Conservation (phyloP, 129 eudicot genomes). For the Erigeron canadensis region DNA sequence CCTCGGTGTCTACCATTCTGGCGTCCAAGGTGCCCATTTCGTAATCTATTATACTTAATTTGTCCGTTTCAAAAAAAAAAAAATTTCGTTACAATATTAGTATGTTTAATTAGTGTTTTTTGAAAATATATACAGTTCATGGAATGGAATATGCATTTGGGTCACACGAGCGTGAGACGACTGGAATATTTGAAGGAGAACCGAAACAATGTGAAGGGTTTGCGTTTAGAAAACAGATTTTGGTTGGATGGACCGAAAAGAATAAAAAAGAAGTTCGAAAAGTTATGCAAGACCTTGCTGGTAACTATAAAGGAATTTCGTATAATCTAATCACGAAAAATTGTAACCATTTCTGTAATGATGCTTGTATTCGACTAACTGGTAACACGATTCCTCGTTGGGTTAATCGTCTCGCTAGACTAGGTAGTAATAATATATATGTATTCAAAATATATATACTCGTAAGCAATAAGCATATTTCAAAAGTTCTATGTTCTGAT, state of each 20-base stretch:
- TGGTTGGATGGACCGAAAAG: constrained; percentile 75
- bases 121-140: constrained; percentile 63
- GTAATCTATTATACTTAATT: background rate
- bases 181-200: constrained; percentile 77
- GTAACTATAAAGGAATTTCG: constrained; percentile 69
- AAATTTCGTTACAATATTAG: background rate
- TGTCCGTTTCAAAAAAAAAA: background rate
- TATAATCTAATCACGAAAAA: constrained; percentile 81
- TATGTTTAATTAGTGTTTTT: background rate
- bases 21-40: constrained; percentile 62
- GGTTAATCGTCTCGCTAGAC: constrained; percentile 90
- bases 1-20: constrained; percentile 86
- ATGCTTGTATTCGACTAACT: constrained; percentile 62
- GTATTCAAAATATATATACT: too few species aligned
- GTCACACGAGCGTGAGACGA: constrained; percentile 74
- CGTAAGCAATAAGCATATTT: too few species aligned
- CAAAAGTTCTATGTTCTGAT: background rate
- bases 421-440: too few species aligned
- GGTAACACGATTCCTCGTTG: constrained; percentile 79
- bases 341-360: constrained; percentile 91
- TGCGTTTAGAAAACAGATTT: constrained; percentile 60
- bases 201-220: constrained; percentile 82
- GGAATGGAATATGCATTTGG: constrained; percentile 93
- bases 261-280: constrained; percentile 43
- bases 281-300: constrained; percentile 67